phyloP scores from a whole-genome alignment of 768 basidiomycete genomes.

The Leccinum variicolor region DNA sequence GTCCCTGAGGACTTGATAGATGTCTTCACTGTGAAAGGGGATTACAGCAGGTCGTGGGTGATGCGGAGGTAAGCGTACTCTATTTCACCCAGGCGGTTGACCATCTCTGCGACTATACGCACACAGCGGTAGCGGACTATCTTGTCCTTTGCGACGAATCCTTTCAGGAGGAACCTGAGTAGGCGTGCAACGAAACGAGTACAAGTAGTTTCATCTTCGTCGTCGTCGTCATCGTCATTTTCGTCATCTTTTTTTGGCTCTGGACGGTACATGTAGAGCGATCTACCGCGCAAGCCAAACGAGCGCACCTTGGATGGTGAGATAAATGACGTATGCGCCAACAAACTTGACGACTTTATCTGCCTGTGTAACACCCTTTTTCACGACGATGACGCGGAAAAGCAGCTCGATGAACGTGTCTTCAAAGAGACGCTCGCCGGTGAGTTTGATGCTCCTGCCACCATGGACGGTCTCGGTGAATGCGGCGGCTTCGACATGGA shows the following conservation, averaged over 20 bases:
- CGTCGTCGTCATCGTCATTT: constrained; percentile 39
- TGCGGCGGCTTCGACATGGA: constrained; percentile 63
- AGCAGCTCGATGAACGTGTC: constrained; percentile 60
- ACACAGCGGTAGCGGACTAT: constrained; percentile 76
- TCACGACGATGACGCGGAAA: constrained; percentile 58
- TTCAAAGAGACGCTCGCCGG: constrained; percentile 78
- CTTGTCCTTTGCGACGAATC: constrained; percentile 87
- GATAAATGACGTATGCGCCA: constrained; percentile 69
- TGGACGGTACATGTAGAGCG: constrained; percentile 12
- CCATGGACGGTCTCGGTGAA: constrained; percentile 48
- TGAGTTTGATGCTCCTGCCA: constrained; percentile 50
- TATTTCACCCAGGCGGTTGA: constrained; percentile 76
- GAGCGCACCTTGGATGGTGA: constrained; percentile 70
- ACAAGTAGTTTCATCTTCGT: constrained; percentile 65
- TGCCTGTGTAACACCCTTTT: constrained; percentile 75
- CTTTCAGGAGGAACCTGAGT: constrained; percentile 69
- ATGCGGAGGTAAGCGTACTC: constrained; percentile 52
- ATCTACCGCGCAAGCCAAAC: background rate
- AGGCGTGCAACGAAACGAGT: constrained; percentile 68
- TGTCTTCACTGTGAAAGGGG: constrained; percentile 57
- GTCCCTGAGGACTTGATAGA: constrained; percentile 59
- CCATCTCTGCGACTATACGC: constrained; percentile 75
- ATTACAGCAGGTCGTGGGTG: background rate
- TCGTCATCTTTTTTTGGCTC: constrained; percentile 34
- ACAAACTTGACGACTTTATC: constrained; percentile 83